Base-by-base conservation (phyloP, 345 rosid genomes). In the Eutrema japonicum region DNA sequence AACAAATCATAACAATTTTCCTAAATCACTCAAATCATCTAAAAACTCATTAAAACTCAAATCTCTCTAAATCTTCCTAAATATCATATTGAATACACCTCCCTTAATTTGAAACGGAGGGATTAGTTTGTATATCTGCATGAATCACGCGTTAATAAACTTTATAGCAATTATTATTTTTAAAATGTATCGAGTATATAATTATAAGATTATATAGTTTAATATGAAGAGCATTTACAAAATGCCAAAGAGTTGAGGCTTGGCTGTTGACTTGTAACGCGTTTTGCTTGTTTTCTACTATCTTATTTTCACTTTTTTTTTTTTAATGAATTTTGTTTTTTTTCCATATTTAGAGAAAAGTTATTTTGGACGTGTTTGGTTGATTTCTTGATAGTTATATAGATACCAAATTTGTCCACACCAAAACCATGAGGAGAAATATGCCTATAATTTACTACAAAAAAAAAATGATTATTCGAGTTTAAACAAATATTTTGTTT, bases 181-280 rank as follows among this genome's bases (percentile, higher is more conserved):
- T 7, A 29, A 60, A 63, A 43, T 22, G 22, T 30, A 40, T 33
- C 10, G 9, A 45, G 2, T 43, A 0, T 14, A 56, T 38, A 0
- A 36, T 35, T 14, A 55, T 55, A 32, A 7, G 2, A 9, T 9
- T n/a, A 1, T 45, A 22, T 37, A 6, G 5, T 58, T 37, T 58
- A 27, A 7, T 66, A 33, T 10, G 60, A 49, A 66, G 30, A 48
- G 16, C 45, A 56, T n/a, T 47, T 37, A 48, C 49, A 14, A 52
- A 26, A 35, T 45, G 29, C 2, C 32, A 58, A 37, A 18, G 14
- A 10, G 14, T 0, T 45, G 30, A 46, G 29, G n/a, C 33, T 71
- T 71, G 59, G 40, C 43, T 49, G 48, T 59, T n/a, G 75, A 60
- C 60, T 50, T 37, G 42, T 49, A 61, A 71, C 68, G 62, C 61